These are phyloP conservation scores for Physaria fendleri DNA, from an alignment of 345 rosid genomes.

Conservation along the genomic window DNA sequence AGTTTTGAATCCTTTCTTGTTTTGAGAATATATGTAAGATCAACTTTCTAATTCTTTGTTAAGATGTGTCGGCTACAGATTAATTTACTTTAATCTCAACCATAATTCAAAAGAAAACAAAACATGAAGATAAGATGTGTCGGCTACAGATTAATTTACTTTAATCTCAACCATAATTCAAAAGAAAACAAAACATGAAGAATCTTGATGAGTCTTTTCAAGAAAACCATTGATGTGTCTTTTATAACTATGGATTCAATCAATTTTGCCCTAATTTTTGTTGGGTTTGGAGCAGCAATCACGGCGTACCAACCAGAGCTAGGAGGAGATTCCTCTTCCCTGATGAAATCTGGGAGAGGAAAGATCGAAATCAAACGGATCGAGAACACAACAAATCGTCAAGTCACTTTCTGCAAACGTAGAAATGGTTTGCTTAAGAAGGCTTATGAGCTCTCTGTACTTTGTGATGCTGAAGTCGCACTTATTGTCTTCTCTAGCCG, in stretches of 20 bases:
- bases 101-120: background rate
- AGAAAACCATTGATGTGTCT: background rate
- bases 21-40: slow-evolving; percentile 6
- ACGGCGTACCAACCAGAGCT: slow-evolving; percentile 53
- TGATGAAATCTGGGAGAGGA: slow-evolving; percentile 86
- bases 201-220: slow-evolving; percentile 6
- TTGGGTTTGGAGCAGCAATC: slow-evolving; percentile 21
- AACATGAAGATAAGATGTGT: background rate
- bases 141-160: background rate
- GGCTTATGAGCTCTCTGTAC: slow-evolving; percentile 93
- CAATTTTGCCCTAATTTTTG: background rate
- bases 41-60: background rate
- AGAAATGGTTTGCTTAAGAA: slow-evolving; percentile 92
- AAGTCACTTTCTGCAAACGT: slow-evolving; percentile 96
- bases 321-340: slow-evolving; percentile 47
- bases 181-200: background rate
- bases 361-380: slow-evolving; percentile 99
- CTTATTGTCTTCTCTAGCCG: slow-evolving; percentile 97
- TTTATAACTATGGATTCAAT: background rate
- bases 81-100: background rate
- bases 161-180: slow-evolving; percentile 9
- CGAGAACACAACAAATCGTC: slow-evolving; percentile 98
- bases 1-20: background rate
- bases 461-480: slow-evolving; percentile 52
- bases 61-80: slow-evolving; percentile 2